These are phyloP conservation scores for Chalciporus piperatoides DNA, from an alignment of 1,284 basidiomycete species.

Conservation along the genomic window DNA sequence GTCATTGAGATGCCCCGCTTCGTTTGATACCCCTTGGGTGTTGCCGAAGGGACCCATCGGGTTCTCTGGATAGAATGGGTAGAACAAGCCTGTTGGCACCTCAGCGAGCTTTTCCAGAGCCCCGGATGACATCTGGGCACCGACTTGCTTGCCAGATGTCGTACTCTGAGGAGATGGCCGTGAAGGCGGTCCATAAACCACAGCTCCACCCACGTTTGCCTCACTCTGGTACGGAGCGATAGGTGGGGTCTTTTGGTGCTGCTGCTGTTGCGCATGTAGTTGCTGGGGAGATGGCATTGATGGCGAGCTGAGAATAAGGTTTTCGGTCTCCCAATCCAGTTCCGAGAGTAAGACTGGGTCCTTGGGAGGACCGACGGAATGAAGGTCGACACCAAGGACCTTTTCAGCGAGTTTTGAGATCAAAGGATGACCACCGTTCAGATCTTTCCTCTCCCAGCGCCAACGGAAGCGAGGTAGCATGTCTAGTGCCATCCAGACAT, in stretches of 20 bases:
- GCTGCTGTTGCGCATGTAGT: conserved; percentile 27
- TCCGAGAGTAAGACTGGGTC: conserved; percentile 61
- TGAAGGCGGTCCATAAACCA: conserved; percentile 37
- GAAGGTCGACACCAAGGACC: conserved; percentile 66
- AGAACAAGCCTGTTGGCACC: conserved; percentile 63
- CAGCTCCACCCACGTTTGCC: conserved; percentile 18
- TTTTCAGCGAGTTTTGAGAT: conserved; percentile 75
- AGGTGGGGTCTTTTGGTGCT: conserved; percentile 44
- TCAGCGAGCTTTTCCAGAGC: conserved; percentile 50
- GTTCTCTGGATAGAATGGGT: conserved; percentile 68
- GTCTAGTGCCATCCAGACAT: conserved; percentile 77
- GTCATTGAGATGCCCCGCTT: conserved; percentile 18
- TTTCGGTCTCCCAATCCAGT: conserved; percentile 63
- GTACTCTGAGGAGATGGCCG: conserved; percentile 33
- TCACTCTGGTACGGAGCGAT: conserved; percentile 32
- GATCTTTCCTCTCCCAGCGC: conserved; percentile 81
- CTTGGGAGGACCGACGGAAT: conserved; percentile 53
- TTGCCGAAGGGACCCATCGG: conserved; percentile 27
- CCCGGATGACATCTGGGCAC: conserved; percentile 24
- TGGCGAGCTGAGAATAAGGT: conserved; percentile 29
- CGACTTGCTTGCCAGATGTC: conserved; percentile 25
- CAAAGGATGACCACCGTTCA: conserved; percentile 72
- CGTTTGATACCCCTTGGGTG: conserved; percentile 18
- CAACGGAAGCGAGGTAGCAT: conserved; percentile 82
- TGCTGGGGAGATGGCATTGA: conserved; percentile 30